Base-by-base conservation (phyloP, 2,329 filamentous ascomycete genomes). In the Colletotrichum lindemuthianum region DNA sequence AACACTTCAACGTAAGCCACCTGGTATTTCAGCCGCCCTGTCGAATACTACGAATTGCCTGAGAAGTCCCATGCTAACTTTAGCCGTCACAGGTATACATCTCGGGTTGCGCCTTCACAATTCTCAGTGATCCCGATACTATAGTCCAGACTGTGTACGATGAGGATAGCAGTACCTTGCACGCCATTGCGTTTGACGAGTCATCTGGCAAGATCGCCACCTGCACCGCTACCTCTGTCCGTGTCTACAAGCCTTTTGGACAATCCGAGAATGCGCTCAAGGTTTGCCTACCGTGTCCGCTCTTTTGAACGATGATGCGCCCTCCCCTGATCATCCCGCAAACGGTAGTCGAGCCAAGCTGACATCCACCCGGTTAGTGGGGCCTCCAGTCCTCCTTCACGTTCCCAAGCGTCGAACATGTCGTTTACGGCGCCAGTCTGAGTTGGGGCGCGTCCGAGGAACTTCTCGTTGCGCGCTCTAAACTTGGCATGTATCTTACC, bases 121-220 rank as follows among this genome's bases (percentile, higher is more conserved):
- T 99, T 71, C 88, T 98, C 70, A 86, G 88, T 73, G 90, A 88
- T 54, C 86, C 92, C 56, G 84, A 90, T 67, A 86, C 86, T 59
- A 87, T 97, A 68, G 79, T 97, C 39, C 96, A 99, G 77, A 97
- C 94, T 4, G 90, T 97, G 70, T 97, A 97, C 79, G 89, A 96
- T 72, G 91, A 96, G 72, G 88, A 92, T 69, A 83, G 88, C 32
- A 83, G 79, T 13, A 74, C 76, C 37, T 80, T 98, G 34, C 86
- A 93, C 68, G 91, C 93, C 34, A 87, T 98, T 68, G 86, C 88
- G 36, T 86, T 98, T 67, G 92, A 98, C 72, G 91, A 96, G 74
- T 80, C 83, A 15, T 90, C 91, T 8, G 96, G 94, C 52, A 96
- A 92, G 81, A 92, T 98, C 76, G 92, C 93, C 44, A 88, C 89